A percentile compares a stretch with the other conserved stretches of the same genome.
phyloP scores from a whole-genome alignment of 257 asterid species.

The Salvia rosmarinus region DNA sequence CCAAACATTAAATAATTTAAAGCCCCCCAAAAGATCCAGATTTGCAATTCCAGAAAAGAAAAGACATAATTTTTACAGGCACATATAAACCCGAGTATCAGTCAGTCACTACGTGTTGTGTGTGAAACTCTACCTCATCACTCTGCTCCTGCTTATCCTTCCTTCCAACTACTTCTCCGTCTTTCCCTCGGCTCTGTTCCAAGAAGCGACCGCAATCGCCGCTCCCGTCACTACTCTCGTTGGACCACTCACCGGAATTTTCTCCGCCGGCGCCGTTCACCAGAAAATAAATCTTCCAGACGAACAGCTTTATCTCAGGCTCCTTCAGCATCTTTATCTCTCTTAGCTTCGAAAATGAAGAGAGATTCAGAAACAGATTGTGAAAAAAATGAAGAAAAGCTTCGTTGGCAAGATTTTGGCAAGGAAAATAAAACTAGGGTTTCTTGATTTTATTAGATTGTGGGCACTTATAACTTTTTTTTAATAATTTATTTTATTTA shows the following conservation, averaged over 20 bases:
- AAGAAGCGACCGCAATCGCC: conserved; percentile 38
- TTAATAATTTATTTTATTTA: too few species aligned
- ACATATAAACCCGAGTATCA: not conserved
- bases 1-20: too few species aligned
- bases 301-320: conserved; percentile 67
- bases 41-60: conserved; percentile 7
- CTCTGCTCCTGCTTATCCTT: conserved; percentile 23
- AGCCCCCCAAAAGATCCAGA: not conserved
- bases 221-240: conserved; percentile 28
- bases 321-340: conserved; percentile 46
- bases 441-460: too few species aligned
- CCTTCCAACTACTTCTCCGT: conserved; percentile 35
- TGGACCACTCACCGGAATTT: conserved; percentile 32
- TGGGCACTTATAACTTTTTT: too few species aligned
- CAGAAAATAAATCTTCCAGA: conserved; percentile 66
- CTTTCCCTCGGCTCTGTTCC: conserved; percentile 31
- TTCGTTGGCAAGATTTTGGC: conserved; percentile 68
- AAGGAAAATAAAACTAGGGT: too few species aligned
- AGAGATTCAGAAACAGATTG: conserved; percentile 18
- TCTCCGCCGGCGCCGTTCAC: conserved; percentile 48
- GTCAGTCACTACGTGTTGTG: not conserved
- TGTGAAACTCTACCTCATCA: conserved; percentile 27
- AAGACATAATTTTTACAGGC: not conserved
- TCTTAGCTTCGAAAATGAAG: conserved; percentile 12
- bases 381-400: conserved; percentile 22